Base-by-base conservation (phyloP, 768 basidiomycete species). In the Leccinellum luteum region DNA sequence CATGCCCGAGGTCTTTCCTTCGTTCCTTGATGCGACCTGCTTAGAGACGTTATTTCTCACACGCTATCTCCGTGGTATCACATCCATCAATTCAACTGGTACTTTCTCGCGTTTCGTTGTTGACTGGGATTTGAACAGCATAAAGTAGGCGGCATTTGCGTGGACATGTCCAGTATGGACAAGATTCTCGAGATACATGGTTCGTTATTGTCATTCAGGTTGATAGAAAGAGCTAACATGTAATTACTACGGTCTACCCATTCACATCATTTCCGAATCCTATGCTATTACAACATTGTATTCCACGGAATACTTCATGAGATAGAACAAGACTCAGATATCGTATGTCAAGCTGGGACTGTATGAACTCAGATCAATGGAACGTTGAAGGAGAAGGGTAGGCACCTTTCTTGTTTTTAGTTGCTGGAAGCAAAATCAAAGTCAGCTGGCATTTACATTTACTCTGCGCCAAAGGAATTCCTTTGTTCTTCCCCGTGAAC, bases 141-240 rank as follows among this genome's bases (percentile, higher is more conserved):
- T 50, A 45, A 52, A 28, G 45, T 59, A 12, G 86, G 86, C 10
- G 86, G 91, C 0, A 92, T 95, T 44, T 93, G 89, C 56, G 75
- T 94, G 15, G 90, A 94, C 65, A 73, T 94, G 73, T 83, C 83
- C 1, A 70, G 74, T 9, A 96, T 97, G 94, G 80, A 93, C 69
- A 79, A 81, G 55, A 88, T 95, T 54, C 65, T 95, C 5, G 81
- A 80, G 48, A 85, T 94, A 44, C 81, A 92, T 65, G 86, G 89
- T 87, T 58, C 27, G 76, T 65, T 6, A 45, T 28, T 51, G 44
- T 55, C 17, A 3, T 47, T 9, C 1, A 10, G 28, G 28, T 48
- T 8, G 14, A 5, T 34, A 34, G 27, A 47, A 14, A 25, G 15
- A 17, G 2, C 17, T 21, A 4, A 19, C 12, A 28, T 6, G 28